Base-by-base conservation (phyloP, 1,284 basidiomycete species). In the Meira miltonrushii region DNA sequence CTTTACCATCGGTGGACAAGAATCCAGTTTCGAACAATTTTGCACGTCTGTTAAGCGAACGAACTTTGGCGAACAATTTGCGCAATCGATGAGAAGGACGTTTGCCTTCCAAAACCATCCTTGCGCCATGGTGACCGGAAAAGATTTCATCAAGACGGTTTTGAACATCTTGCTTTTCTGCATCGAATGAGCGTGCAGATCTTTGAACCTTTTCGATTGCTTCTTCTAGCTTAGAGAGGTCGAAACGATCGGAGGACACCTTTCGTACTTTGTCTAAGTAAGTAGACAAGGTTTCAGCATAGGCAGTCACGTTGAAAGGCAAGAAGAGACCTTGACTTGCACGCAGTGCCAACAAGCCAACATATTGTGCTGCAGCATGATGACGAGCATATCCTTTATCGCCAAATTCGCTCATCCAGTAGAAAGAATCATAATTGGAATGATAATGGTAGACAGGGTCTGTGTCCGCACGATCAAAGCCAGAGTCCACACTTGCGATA, bases 11-110 rank as follows among this genome's bases (percentile, higher is more conserved):
- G 8, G 47, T 28, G 5, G 85, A 86, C 67, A 94, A 86, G 79
- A 96, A 91, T 10, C 90, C 90, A 56, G 83, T 83, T 78, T 96
- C 93, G 69, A 94, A 94, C 2, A 79, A 73, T 38, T 83, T 81
- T 38, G 93, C 80, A 77, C 87, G 87, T 79, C 83, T 81, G 79
- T 95, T 95, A 28, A 39, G 17, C 17, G 38, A 39, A 28, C 50
- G 50, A 19, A 41, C 50, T 17, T 38, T 13, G 2, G 37, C 50
- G 37, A 53, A 53, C 28, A 53, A 23, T 17, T 21, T 53, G 12
- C 39, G 12, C 11, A 53, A 25, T 33, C 38, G 21, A 15, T n/a
- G 50, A 23, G 37, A 43, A 17, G 46, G 46, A 13, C 25, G 17
- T 23, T 48, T 48, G 28, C 28, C 4, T 33, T 33, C 28, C 28